Evolutionary conservation across 2,329 filamentous ascomycete species (phyloP), one percentile per base, ranked within the genome.

Genomic region (Colletotrichum trifolii): DNA sequence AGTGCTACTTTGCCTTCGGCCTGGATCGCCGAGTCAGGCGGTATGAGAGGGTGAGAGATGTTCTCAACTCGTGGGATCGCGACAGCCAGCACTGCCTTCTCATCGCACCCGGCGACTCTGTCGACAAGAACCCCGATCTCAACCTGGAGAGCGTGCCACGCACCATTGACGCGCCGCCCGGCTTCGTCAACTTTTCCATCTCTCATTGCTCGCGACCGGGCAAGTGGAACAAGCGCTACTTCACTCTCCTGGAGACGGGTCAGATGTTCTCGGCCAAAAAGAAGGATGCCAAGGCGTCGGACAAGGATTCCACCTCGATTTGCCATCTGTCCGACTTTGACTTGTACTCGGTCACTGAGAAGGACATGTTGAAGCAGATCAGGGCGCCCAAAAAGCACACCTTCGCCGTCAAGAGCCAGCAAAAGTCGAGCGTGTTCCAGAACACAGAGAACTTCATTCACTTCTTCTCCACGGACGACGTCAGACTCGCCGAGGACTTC

Each of bases 271-370:
- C 89, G 34, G 86, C 91, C 45, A 97, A 96, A 78, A 94, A 91
- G 70, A 73, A 81, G 1, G 81, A 85, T n/a, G 82, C 88, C 11
- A 85, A 83, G 62, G 74, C 82, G 4, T 79, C 81, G 1, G 87
- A 89, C 52, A 92, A 93, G 75, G 91, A 94, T 56, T 81, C 85
- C 38, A 78, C 83, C 11, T 90, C 87, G 67, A 82, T 97, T 39
- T 97, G 93, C 75, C 93, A 97, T 77, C 77, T 98, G 52, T 93
- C 92, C 2, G 94, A 97, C 77, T 97, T 95, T 75, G 95, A 98
- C 73, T 91, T 97, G 53, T 97, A 97, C 78, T 87, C 84, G 1
- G 91, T 93, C 2, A 93, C 89, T 6, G 83, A 87, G 55, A 85
- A 87, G 48, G 89, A 93, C 69, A 79, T 88, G 68, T 83, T 87